Evolutionary conservation across 2,329 filamentous ascomycete genomes (phyloP), one percentile per base, ranked within the genome.

Genomic region (Stylonectria norvegica): DNA sequence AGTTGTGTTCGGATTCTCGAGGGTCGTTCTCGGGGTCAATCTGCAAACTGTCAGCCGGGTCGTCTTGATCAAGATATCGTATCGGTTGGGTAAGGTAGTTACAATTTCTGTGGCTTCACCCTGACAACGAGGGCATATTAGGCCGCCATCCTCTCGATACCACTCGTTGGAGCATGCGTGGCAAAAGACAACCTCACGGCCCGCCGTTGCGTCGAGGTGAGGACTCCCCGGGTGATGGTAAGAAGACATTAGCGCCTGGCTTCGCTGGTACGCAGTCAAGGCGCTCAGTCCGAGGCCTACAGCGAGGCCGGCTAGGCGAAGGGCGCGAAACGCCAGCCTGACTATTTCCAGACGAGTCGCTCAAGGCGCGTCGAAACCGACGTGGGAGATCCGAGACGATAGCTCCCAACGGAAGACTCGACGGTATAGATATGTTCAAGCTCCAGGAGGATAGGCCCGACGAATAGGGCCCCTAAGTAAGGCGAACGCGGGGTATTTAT

Each of bases 71-170:
- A 19, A 2, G 7, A 14, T 28, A 23, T n/a, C 23, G 19, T 5
- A 5, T n/a, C 17, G 15, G 22, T 4, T 2, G 22, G 10, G 14
- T 10, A 16, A 72, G 84, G 59, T 71, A 72, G 84, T 59, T 71
- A 95, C 90, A 55, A 97, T 89, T 68, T 98, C 90, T 12, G 81
- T 88, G 51, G 88, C 83, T 15, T 95, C 88, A 25, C 81, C 81
- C 4, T 74, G 61, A 61, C 93, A 98, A n/a, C 69, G 64, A 12
- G 89, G 89, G 60, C 93, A 98, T 12, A 68, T 69, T 47, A 95
- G 67, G 18, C 68, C 82, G 50, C 76, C 72, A 48, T 85, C 76
- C 44, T 87, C 79, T 44, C 79, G 73, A 57, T 85, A 87, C 89
- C 89, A 97, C 62, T 95, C 85, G 48, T 85, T 69, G 37, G 76